Evolutionary conservation across 163 green algal species (phyloP).

Genomic region (Chlamydomonas reinhardtii): DNA sequence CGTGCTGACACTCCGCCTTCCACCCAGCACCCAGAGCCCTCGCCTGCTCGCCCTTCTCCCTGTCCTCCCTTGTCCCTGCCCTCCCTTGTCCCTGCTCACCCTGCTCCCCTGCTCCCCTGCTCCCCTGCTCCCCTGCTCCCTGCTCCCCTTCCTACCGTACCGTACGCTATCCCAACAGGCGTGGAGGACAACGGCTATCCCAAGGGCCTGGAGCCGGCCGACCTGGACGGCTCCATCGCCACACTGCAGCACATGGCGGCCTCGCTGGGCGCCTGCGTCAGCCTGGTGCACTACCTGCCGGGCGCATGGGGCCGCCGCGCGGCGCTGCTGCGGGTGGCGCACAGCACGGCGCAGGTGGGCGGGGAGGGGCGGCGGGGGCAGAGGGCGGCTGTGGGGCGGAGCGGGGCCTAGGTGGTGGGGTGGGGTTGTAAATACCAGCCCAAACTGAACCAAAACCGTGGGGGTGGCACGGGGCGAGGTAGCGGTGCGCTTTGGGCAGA

Average conservation of each 20-base stretch:
- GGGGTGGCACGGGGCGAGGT: too few species aligned
- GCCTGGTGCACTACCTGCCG: conserved; percentile 60
- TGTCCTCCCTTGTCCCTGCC: not conserved
- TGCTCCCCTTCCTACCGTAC: too few species aligned
- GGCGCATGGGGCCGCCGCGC: conserved; percentile 66
- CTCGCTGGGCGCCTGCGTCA: conserved; percentile 17
- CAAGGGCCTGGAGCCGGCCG: conserved; percentile 68
- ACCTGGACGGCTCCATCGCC: conserved; percentile 78
- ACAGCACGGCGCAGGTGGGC: conserved; percentile 1
- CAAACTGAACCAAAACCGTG: too few species aligned
- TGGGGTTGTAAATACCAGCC: too few species aligned
- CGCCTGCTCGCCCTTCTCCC: too few species aligned
- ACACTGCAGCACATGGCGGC: conserved; percentile 76
- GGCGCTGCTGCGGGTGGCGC: conserved; percentile 63
- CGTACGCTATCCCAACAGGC: too few species aligned
- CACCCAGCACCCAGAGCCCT: too few species aligned
- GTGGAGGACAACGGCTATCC: conserved; percentile 92
- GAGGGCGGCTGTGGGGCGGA: too few species aligned
- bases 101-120: too few species aligned
- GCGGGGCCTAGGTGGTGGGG: not conserved
- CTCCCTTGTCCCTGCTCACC: not conserved
- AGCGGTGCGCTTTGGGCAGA: too few species aligned
- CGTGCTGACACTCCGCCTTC: too few species aligned
- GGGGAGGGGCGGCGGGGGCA: not conserved
- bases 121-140: too few species aligned